Conservation (phyloP, 2,329 filamentous ascomycete species). For the Fusarium gaditjirri region DNA sequence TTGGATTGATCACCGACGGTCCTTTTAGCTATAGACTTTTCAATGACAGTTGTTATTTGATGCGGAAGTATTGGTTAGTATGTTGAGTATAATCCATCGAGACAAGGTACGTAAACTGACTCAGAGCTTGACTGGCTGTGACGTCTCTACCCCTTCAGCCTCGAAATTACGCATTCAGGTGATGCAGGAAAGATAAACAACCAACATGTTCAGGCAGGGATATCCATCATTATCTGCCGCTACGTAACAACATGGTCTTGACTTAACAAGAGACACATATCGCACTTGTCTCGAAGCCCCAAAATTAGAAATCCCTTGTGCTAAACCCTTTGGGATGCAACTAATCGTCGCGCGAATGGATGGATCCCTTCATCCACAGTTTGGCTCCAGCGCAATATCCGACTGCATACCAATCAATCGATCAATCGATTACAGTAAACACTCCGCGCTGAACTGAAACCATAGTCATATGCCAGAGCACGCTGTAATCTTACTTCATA, state of each 20-base stretch:
- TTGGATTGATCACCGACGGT: slow-evolving; percentile 4
- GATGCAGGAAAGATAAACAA: slow-evolving; percentile 5
- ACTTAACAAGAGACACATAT: slow-evolving; percentile 7
- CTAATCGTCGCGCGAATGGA: slow-evolving; percentile 29
- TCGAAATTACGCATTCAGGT: slow-evolving; percentile 12
- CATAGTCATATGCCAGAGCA: slow-evolving; percentile 17
- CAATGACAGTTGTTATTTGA: slow-evolving; percentile 1
- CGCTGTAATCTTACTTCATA: slow-evolving; percentile 36
- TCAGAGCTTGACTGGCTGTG: slow-evolving; percentile 6
- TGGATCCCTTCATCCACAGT: slow-evolving; percentile 29
- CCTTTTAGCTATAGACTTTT: background rate
- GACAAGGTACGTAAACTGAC: slow-evolving; percentile 20
- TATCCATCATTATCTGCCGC: slow-evolving; percentile 4
- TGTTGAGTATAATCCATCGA: slow-evolving; percentile 1
- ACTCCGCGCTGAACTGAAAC: slow-evolving; percentile 28
- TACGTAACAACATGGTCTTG: background rate
- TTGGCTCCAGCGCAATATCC: slow-evolving; percentile 35
- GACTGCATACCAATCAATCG: slow-evolving; percentile 31
- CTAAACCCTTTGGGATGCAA: slow-evolving; percentile 23
- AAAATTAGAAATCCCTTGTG: slow-evolving; percentile 18
- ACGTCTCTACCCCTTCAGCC: background rate
- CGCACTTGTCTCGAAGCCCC: slow-evolving; percentile 6
- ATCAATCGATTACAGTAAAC: slow-evolving; percentile 11
- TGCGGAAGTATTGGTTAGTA: background rate
- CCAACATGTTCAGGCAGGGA: background rate